Conservation (phyloP, 306 rosid species). For the Citrullus colocynthis region DNA sequence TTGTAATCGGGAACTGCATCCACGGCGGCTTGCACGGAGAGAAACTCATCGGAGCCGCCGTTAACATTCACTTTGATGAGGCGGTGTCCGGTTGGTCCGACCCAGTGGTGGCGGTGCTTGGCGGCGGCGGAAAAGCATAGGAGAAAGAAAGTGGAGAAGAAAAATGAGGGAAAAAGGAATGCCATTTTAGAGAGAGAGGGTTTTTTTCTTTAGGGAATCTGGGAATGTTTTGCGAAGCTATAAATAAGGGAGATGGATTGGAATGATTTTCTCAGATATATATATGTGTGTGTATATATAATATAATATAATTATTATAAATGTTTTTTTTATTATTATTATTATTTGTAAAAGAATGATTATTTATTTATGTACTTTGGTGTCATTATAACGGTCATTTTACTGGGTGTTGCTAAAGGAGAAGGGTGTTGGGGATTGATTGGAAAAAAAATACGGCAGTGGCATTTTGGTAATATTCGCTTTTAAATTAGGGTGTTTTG, state of each 20-base stretch:
- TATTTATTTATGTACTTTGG: not conserved
- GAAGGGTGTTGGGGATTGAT: not conserved
- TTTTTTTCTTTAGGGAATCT: not conserved
- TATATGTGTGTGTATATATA: too few species aligned
- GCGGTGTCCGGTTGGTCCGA: slow-evolving; percentile 55
- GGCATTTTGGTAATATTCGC: not conserved
- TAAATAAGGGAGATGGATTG: not conserved
- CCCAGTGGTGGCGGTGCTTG: slow-evolving; percentile 27
- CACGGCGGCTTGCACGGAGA: slow-evolving; percentile 66
- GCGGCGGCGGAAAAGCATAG: slow-evolving; percentile 1
- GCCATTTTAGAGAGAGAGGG: not conserved
- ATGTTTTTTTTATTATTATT: too few species aligned
- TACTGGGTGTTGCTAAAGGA: not conserved
- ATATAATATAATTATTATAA: too few species aligned
- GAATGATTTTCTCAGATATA: not conserved
- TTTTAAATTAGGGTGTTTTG: not conserved
- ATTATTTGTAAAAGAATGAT: not conserved
- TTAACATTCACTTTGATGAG: slow-evolving; percentile 39
- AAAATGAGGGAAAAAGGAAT: not conserved
- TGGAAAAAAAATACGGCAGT: not conserved
- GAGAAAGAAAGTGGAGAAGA: not conserved
- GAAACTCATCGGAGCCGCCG: slow-evolving; percentile 42
- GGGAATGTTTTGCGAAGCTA: not conserved
- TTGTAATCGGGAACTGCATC: slow-evolving; percentile 52
- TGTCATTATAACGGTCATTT: not conserved